Percentiles rank a stretch among this genome's conserved stretches.
These are phyloP conservation scores for Drechslerella stenobrocha DNA, from an alignment of 2,329 filamentous ascomycete genomes.

Conservation along the genomic window DNA sequence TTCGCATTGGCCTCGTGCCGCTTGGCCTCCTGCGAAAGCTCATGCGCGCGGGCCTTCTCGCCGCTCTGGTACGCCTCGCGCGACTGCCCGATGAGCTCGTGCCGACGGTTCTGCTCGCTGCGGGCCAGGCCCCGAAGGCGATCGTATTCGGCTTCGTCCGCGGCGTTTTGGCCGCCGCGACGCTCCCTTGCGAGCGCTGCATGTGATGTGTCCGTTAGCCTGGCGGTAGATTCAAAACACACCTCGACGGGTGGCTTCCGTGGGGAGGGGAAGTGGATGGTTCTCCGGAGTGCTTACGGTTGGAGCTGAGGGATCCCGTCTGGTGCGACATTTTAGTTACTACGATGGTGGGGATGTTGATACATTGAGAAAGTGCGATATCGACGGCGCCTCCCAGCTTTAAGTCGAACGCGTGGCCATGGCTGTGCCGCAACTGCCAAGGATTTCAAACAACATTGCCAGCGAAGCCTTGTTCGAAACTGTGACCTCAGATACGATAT, in stretches of 20 bases:
- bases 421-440: background rate
- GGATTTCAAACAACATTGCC: background rate
- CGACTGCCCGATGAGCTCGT: constrained; percentile 74
- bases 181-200: constrained; percentile 41
- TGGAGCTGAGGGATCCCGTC: constrained; percentile 39
- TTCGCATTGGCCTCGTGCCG: constrained; percentile 81
- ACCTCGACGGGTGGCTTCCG: no score
- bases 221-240: no score
- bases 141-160: constrained; percentile 85
- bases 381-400: background rate
- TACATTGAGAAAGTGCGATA: background rate
- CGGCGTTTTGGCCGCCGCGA: constrained; percentile 65
- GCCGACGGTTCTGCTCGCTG: constrained; percentile 76
- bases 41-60: constrained; percentile 80
- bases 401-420: constrained; percentile 1
- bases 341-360: background rate
- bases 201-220: background rate
- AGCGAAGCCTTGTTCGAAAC: no score
- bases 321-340: constrained; percentile 45
- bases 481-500: no score
- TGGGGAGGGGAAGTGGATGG: background rate
- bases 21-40: constrained; percentile 83
- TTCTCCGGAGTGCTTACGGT: constrained; percentile 33
- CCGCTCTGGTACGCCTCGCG: constrained; percentile 80
- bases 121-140: constrained; percentile 81